Evolutionary conservation across 257 asterid genomes (phyloP), one percentile per base, ranked within the genome.

Genomic region (Nicotiana tomentosiformis): DNA sequence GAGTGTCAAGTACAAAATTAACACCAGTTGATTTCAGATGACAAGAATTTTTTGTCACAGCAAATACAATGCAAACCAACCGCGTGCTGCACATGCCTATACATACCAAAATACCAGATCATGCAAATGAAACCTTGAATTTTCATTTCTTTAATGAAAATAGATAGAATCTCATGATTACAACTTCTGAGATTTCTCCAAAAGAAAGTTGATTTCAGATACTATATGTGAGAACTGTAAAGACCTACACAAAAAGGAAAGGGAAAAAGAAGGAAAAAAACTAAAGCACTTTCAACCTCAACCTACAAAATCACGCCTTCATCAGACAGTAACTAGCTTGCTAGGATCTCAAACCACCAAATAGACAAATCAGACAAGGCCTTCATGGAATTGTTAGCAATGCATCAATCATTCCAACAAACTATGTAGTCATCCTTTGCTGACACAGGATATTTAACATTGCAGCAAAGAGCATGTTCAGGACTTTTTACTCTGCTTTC

Each of bases 401-500:
- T 49, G 62, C 80, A 74, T 74, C 79, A 49, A 74, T 74, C 79
- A 74, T 14, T 15, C 26, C 80, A 74, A 74, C 60, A 10, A 72
- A 51, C 2, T 29, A 33, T 26, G n/a, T 51, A 16, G 65, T 8
- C 64, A 7, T 29, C 64, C 43, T 5, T 51, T 15, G 80, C 46
- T 76, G 65, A 26, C 80, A 76, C 64, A 5, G 10, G 80, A 51
- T 76, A 76, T 76, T n/a, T 76, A n/a, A 51, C 57, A 51, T 16
- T 51, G 46, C 29, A 76, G 80, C 29, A 51, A 68, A 80, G 77
- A 66, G 64, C 29, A 66, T 78, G 81, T 61, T 77, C 77, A 64
- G 30, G 5, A 23, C 29, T 51, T 76, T 32, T 93, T 91, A 95
- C 39, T 95, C 97, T 1, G 97, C 99, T 85, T 85, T 89, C 90